Base-by-base conservation (phyloP, 495 filamentous ascomycete genomes). In the Rhypophila decipiens region DNA sequence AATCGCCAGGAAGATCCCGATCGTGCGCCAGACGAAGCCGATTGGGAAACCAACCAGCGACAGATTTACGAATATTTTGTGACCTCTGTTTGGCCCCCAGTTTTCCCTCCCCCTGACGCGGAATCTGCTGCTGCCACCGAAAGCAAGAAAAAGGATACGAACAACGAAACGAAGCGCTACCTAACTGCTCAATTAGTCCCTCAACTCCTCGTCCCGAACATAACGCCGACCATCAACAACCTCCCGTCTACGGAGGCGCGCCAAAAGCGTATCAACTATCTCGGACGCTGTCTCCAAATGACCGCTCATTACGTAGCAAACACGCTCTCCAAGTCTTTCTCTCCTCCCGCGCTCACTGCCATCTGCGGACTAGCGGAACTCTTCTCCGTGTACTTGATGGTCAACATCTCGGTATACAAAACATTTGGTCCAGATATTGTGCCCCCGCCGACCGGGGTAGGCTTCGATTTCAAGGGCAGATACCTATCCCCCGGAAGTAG, bases 311-410 rank as follows among this genome's bases (percentile, higher is more conserved):
- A 58, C 40, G 27, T 57, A 1, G 21, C 19, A 20, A 12, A 22
- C 13, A 13, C 27, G 4, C 10, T 51, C 3, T 39, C 19, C 31
- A 23, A 17, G 24, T 45, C 31, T 1, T 52, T 61, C 41, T 49
- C 54, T 20, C 29, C 39, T 3, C 39, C 51, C 1, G 17, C 58
- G 12, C 46, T 49, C 36, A 52, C 31, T 21, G 47, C 51, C n/a
- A 58, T 58, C 36, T 44, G 44, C 20, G 51, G 38, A 1, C 27
- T 61, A 18, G 47, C 24, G 10, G 58, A 61, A 37, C 23, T 53
- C n/a, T 9, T 58, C 4, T 24, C 39, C 22, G 15, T 38, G 4
- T 20, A 22, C 20, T 17, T 55, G 31, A 40, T 42, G 11, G 18
- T 18, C 9, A 38, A 34, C 19, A 11, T 42, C 7, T 13, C 11